These are phyloP conservation scores for Globisporangium emineosum DNA, from an alignment of 352 stramenopile species.

Conservation along the genomic window DNA sequence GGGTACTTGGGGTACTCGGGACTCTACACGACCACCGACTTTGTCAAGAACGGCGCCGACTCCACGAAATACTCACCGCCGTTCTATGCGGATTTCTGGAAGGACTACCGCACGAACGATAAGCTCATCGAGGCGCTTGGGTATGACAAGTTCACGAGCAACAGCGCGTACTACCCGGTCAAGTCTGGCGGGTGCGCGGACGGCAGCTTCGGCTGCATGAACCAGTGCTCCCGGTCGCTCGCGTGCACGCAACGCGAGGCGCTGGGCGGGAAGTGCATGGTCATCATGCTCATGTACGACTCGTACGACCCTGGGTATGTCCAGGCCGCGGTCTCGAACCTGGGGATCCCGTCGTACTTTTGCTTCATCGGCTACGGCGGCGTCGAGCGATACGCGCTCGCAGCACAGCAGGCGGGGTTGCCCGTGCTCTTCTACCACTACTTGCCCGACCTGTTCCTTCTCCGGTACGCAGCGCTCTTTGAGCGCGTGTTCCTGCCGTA, in stretches of 20 bases:
- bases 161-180: conserved; percentile 32
- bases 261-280: conserved; percentile 33
- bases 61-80: conserved; percentile 11
- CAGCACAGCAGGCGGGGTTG: conserved; percentile 18
- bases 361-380: conserved; percentile 52
- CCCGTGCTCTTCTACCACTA: conserved; percentile 57
- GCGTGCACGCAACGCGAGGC: conserved; percentile 41
- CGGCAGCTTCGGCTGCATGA: conserved; percentile 35
- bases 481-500: conserved; percentile 43
- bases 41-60: conserved; percentile 23
- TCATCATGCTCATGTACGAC: conserved; percentile 44
- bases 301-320: conserved; percentile 45
- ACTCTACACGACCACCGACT: conserved; percentile 43
- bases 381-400: conserved; percentile 31
- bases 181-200: conserved; percentile 27
- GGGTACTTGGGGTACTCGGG: conserved; percentile 43
- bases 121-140: conserved; percentile 31
- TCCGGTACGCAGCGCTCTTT: conserved; percentile 32
- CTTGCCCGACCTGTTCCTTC: conserved; percentile 47
- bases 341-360: conserved; percentile 56
- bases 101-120: conserved; percentile 39
- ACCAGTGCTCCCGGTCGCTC: conserved; percentile 38
- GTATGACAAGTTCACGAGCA: conserved; percentile 23
- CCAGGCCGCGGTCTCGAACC: conserved; percentile 41
- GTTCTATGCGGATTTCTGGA: conserved; percentile 49